Conservation (phyloP, 768 basidiomycete species). For the Podaxis sp. region DNA sequence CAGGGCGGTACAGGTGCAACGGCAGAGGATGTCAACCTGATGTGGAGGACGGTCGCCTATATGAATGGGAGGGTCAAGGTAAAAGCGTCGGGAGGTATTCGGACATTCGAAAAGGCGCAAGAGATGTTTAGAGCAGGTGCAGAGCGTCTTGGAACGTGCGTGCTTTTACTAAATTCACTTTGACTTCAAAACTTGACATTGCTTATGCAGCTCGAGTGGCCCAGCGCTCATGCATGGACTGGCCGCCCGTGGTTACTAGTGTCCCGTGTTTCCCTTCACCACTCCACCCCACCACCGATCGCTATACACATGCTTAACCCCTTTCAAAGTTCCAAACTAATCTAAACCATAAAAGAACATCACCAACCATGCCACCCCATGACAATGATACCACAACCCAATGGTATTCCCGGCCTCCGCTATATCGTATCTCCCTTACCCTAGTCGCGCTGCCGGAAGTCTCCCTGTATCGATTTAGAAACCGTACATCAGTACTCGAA, state of each 20-base stretch:
- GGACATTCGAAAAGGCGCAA: slow-evolving; percentile 43
- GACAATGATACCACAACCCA: background rate
- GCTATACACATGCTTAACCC: background rate
- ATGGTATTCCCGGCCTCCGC: background rate
- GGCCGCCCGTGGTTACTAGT: slow-evolving; percentile 8
- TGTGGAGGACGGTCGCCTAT: slow-evolving; percentile 40
- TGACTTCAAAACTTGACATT: background rate
- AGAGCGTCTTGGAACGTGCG: slow-evolving; percentile 55
- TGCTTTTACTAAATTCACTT: slow-evolving; percentile 5
- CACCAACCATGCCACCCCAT: background rate
- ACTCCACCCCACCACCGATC: background rate
- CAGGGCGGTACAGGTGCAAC: slow-evolving; percentile 43
- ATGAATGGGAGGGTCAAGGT: slow-evolving; percentile 40
- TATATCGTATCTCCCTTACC: background rate
- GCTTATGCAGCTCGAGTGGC: slow-evolving; percentile 3
- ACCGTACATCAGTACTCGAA: background rate
- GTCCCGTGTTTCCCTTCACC: background rate
- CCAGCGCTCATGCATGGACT: slow-evolving; percentile 12
- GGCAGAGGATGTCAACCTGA: slow-evolving; percentile 42
- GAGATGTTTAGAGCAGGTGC: slow-evolving; percentile 51
- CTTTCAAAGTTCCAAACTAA: background rate
- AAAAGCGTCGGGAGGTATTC: slow-evolving; percentile 54
- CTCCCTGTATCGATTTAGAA: background rate
- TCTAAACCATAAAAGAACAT: background rate
- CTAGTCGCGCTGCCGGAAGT: background rate